Percentiles rank a stretch among this genome's conserved stretches.
phyloP scores from a whole-genome alignment of 768 basidiomycete species.

The Tricholoma saponaceum region DNA sequence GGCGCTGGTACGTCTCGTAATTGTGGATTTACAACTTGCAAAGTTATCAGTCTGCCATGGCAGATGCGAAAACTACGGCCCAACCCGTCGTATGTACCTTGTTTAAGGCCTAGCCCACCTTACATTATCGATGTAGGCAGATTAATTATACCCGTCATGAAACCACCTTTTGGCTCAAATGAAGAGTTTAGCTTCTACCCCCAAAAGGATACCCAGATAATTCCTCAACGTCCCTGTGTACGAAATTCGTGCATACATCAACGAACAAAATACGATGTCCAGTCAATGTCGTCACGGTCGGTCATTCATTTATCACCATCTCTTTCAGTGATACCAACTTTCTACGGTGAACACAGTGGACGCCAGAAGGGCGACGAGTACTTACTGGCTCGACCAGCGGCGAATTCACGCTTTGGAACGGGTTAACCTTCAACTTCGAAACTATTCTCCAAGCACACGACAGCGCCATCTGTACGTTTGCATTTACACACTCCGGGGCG shows the following conservation, averaged over 20 bases:
- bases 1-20: constrained; percentile 59
- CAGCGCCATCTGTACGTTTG: constrained; percentile 83
- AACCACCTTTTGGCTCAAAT: constrained; percentile 16
- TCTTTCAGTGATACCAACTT: not conserved
- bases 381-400: constrained; percentile 95
- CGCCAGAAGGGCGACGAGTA: constrained; percentile 90
- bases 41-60: constrained; percentile 6
- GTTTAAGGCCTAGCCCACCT: constrained; percentile 79
- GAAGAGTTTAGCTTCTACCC: constrained; percentile 69
- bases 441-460: constrained; percentile 99
- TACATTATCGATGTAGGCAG: constrained; percentile 82
- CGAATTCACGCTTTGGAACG: constrained; percentile 99
- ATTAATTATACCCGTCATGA: constrained; percentile 11
- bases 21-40: not conserved
- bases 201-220: constrained; percentile 91
- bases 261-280: constrained; percentile 99
- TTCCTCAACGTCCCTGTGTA: constrained; percentile 89
- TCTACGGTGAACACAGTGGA: constrained; percentile 64
- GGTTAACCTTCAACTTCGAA: constrained; percentile 98
- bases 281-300: constrained; percentile 89
- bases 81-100: constrained; percentile 70
- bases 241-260: constrained; percentile 96
- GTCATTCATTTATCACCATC: constrained; percentile 26
- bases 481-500: constrained; percentile 90
- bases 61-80: constrained; percentile 78